Evolutionary conservation across 108 stramenopile genomes (phyloP).

Genomic region (Cyclostephanos tholiformis): DNA sequence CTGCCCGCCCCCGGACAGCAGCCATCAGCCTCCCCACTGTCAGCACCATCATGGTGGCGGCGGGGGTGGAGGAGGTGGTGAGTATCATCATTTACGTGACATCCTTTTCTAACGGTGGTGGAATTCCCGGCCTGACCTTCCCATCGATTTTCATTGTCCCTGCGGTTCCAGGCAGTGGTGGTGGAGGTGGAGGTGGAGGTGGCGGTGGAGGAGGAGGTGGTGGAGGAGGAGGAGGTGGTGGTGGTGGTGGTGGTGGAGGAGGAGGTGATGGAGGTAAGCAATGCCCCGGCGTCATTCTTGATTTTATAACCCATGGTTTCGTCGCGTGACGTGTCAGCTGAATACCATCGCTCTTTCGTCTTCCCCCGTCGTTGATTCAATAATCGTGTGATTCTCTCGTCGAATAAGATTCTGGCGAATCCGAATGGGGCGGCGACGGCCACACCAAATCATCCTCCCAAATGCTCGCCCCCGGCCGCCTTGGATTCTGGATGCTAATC

Average conservation of each 20-base stretch:
- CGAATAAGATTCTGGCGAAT: background rate
- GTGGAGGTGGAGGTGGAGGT: slow-evolving; percentile 24
- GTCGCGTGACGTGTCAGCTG: background rate
- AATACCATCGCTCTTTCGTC: background rate
- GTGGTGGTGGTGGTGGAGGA: slow-evolving; percentile 18
- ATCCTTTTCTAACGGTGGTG: background rate
- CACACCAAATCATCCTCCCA: background rate
- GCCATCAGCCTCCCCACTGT: slow-evolving; percentile 31
- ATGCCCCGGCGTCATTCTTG: background rate
- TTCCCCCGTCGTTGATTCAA: background rate
- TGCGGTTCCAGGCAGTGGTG: slow-evolving; percentile 3
- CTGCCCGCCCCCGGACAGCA: slow-evolving; percentile 15
- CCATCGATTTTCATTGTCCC: background rate
- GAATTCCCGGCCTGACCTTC: background rate
- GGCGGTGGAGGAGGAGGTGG: slow-evolving; percentile 5
- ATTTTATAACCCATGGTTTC: background rate
- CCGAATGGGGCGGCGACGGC: slow-evolving; percentile 10
- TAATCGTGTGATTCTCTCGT: background rate
- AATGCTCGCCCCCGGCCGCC: slow-evolving; percentile 16
- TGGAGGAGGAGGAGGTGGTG: background rate
- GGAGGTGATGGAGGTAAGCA: slow-evolving; percentile 9
- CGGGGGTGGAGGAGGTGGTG: slow-evolving; percentile 8
- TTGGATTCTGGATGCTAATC: slow-evolving; percentile 35
- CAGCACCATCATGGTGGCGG: slow-evolving; percentile 8
- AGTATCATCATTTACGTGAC: background rate